Evolutionary conservation across 306 rosid genomes (phyloP).

Genomic region (Malus asiatica): DNA sequence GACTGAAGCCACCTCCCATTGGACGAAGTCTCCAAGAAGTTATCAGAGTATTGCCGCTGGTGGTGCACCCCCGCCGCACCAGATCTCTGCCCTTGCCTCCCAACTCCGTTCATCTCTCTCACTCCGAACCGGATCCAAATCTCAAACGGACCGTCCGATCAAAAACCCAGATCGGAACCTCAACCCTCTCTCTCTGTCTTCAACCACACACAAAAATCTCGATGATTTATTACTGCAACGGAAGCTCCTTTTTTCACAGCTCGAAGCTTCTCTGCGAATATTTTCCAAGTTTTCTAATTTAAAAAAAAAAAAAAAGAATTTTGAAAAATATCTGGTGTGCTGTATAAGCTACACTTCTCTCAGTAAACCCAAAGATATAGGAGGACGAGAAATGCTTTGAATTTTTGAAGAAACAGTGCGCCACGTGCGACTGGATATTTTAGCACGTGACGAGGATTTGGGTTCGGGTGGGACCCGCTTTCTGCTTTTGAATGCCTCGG

Average conservation of each 20-base stretch:
- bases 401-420: conserved; percentile 14
- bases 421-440: background rate
- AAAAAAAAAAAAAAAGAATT: too few relatives aligned
- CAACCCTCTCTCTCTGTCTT: background rate
- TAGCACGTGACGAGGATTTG: background rate
- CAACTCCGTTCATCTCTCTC: conserved; percentile 65
- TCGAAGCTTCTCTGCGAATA: background rate
- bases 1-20: conserved; percentile 88
- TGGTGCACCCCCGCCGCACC: conserved; percentile 71
- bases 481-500: conserved; percentile 24
- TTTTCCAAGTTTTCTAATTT: background rate
- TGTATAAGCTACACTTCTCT: background rate
- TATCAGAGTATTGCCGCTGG: conserved; percentile 84
- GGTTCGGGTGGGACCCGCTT: conserved; percentile 16
- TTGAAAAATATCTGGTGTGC: background rate
- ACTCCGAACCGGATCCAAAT: conserved; percentile 7
- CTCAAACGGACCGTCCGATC: conserved; percentile 1
- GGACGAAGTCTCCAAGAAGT: conserved; percentile 52
- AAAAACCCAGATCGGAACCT: conserved; percentile 9
- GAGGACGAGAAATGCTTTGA: conserved; percentile 27
- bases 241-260: background rate
- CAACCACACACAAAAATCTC: background rate
- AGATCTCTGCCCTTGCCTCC: conserved; percentile 92
- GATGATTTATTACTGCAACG: background rate
- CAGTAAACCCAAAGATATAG: conserved; percentile 46